phyloP scores from a whole-genome alignment of 1,284 basidiomycete genomes.

The Cronartium ribicola region DNA sequence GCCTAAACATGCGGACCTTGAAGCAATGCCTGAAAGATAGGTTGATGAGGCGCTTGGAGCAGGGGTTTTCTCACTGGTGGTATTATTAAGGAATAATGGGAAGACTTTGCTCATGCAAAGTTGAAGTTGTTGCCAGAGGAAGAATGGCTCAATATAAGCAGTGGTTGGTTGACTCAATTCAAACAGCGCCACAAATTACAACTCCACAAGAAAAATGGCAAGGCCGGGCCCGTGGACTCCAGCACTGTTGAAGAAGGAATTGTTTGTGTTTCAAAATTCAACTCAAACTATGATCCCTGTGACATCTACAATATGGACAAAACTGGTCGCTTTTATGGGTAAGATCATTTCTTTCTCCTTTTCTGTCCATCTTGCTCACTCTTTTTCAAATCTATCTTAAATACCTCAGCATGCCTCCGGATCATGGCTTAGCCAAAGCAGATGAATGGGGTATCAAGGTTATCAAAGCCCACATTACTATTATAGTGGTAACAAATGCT shows the following conservation, averaged over 20 bases:
- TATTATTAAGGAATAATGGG: not conserved
- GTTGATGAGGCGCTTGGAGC: not conserved
- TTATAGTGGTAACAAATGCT: conserved; percentile 4
- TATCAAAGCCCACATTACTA: conserved; percentile 11
- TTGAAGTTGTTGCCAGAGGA: not conserved
- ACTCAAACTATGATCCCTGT: not conserved
- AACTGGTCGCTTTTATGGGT: not conserved
- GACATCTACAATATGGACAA: conserved; percentile 12
- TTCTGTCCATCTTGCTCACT: not conserved
- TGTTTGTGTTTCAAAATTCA: not conserved
- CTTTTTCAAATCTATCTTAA: not conserved
- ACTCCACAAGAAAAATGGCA: not conserved
- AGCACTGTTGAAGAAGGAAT: not conserved
- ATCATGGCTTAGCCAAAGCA: conserved; percentile 5
- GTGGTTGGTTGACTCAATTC: not conserved
- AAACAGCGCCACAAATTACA: not conserved
- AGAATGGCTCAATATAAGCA: not conserved
- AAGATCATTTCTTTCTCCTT: not conserved
- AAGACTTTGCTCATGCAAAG: not conserved
- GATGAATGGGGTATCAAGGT: not conserved
- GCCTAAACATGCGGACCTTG: not conserved
- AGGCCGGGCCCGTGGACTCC: not conserved
- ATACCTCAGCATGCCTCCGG: conserved; percentile 22
- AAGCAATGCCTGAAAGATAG: not conserved
- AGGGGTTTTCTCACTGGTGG: not conserved